Evolutionary conservation across 1,139 yeast genomes (phyloP).

Genomic region (Taphrina wiesneri): DNA sequence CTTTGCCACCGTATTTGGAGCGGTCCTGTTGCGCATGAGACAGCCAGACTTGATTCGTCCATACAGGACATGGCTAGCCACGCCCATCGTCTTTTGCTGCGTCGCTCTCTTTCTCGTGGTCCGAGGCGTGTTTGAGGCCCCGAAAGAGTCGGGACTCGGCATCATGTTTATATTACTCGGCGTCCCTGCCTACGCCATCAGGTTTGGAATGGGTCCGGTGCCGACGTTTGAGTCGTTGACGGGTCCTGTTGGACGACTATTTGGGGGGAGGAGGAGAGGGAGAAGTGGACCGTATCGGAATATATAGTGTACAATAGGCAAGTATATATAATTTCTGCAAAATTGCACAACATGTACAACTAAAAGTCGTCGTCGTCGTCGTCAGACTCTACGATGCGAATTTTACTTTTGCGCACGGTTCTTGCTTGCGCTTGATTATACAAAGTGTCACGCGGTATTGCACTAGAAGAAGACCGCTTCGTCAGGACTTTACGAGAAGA

Average conservation of each 20-base stretch:
- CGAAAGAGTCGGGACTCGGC: constrained; percentile 27
- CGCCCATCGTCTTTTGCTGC: constrained; percentile 30
- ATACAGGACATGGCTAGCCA: constrained; percentile 19
- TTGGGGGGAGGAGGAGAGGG: background rate
- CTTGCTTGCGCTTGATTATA: background rate
- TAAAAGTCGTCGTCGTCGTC: background rate
- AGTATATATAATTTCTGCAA: background rate
- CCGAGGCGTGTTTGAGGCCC: constrained; percentile 29
- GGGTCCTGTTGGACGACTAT: background rate
- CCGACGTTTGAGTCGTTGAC: background rate
- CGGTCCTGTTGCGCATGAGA: constrained; percentile 10
- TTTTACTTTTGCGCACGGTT: background rate
- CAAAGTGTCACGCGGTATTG: background rate
- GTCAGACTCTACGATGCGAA: background rate
- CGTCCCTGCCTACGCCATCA: background rate
- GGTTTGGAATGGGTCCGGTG: background rate
- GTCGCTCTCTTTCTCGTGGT: constrained; percentile 28
- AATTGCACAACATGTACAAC: background rate
- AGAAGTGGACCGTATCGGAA: constrained; percentile 1
- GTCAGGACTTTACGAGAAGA: background rate
- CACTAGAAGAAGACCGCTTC: background rate
- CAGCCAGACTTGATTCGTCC: constrained; percentile 26
- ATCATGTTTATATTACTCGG: constrained; percentile 15
- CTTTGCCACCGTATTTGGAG: constrained; percentile 24
- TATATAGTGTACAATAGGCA: background rate